Evolutionary conservation across 2,329 filamentous ascomycete genomes (phyloP), one percentile per base, ranked within the genome.

Genomic region (Penicillium griseofulvum): DNA sequence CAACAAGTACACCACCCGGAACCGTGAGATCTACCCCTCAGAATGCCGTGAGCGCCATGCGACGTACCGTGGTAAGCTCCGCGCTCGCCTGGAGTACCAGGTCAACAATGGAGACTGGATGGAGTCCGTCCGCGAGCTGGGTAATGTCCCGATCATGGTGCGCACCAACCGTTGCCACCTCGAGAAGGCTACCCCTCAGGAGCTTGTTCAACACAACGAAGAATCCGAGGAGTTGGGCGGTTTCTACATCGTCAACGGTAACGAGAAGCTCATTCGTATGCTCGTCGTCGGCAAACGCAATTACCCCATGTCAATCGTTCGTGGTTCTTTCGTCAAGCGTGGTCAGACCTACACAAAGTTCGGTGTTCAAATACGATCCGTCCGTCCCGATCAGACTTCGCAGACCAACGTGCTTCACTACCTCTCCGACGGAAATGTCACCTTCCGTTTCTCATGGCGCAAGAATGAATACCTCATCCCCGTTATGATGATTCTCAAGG

Each of bases 381-480:
- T 97, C 52, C 86, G 94, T 55, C 92, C 92, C n/a, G 94, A 99
- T 75, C 91, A 99, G 76, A 97, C 93, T 9, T 97, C 92, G 29
- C 93, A 97, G 75, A 97, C 93, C 36, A 99, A 97, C 68, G 91
- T 96, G 33, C 82, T 99, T 46, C 94, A 99, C 76, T 99, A 97
- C 74, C 83, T 99, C 54, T 91, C 83, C 66, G 94, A 99, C 71
- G 94, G 94, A 61, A 97, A 97, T 73, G 87, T 97, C 66, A 97
- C 91, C 0, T 96, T 99, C 76, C 84, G 94, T 54, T 99, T 99
- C 75, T 97, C 93, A 7, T 99, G 93, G 93, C 84, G 92, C 64
- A 99, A 99, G 77, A 91, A 91, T 65, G 94, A 99, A 74, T 99
- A 91, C 69, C 84, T 99, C n/a, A 84, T 99, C 2, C 94, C 94